Evolutionary conservation across 306 rosid genomes (phyloP).

Genomic region (Chamaecrista fasciculata): DNA sequence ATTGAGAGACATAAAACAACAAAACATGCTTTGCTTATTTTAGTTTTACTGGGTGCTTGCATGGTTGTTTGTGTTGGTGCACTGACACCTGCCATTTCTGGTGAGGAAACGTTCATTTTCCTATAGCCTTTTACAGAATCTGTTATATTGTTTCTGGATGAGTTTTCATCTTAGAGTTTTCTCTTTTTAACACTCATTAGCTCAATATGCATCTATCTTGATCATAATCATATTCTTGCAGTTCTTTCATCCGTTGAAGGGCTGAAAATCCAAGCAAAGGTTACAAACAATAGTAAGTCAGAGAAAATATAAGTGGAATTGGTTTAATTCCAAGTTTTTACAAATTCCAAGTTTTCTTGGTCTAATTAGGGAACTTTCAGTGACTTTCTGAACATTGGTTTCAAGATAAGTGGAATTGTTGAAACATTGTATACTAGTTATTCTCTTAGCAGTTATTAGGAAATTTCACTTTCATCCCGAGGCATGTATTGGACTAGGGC

Average conservation of each 20-base stretch:
- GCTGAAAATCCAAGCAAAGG: conserved; percentile 48
- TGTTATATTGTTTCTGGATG: conserved; percentile 9
- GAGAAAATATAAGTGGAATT: too few relatives aligned
- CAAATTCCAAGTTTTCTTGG: neutral
- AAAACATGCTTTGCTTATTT: conserved; percentile 54
- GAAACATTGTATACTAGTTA: neutral
- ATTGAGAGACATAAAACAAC: conserved; percentile 66
- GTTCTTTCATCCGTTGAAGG: conserved; percentile 76
- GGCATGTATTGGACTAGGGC: neutral
- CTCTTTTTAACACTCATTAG: neutral
- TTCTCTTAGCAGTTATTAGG: neutral
- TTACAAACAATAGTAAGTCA: conserved; percentile 51
- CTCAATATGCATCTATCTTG: conserved; percentile 30
- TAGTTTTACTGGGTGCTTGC: conserved; percentile 77
- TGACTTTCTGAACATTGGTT: conserved; percentile 15
- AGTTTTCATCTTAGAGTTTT: conserved; percentile 22
- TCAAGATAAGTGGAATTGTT: conserved; percentile 22
- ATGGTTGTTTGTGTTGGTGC: conserved; percentile 73
- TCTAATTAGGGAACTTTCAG: neutral
- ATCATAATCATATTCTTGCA: conserved; percentile 46
- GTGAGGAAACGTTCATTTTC: conserved; percentile 38
- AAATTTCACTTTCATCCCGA: neutral
- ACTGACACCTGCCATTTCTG: conserved; percentile 75
- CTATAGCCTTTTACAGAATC: conserved; percentile 2
- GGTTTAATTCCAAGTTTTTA: too few relatives aligned